Evolutionary conservation across 805 yeast genomes (phyloP).

Genomic region (Suhomyces xylopsoci): DNA sequence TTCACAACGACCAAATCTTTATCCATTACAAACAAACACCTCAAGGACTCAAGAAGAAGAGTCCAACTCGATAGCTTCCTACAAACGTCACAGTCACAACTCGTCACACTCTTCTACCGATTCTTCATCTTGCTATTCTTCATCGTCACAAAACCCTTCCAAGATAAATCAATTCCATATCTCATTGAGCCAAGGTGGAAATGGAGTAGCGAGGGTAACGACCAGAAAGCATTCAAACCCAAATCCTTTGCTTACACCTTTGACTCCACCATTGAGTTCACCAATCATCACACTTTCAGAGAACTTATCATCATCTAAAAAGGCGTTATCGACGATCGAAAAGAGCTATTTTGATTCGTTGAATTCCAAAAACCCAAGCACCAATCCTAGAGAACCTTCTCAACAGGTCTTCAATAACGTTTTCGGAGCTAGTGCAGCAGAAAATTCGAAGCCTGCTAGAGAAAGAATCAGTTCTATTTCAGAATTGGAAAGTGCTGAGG

Average conservation of each 20-base stretch:
- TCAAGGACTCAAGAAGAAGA: neutral
- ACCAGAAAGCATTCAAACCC: constrained; percentile 19
- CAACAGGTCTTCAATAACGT: neutral
- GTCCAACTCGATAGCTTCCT: neutral
- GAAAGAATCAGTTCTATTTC: constrained; percentile 15
- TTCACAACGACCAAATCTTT: constrained; percentile 9
- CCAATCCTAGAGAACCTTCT: neutral
- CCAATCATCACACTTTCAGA: constrained; percentile 41
- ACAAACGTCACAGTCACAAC: constrained; percentile 7
- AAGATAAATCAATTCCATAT: neutral
- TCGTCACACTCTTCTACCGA: constrained; percentile 12
- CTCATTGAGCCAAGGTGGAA: neutral
- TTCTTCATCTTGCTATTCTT: constrained; percentile 7
- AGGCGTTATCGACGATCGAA: constrained; percentile 28
- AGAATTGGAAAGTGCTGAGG: constrained; percentile 23
- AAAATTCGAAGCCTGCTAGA: neutral
- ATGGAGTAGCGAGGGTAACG: constrained; percentile 3
- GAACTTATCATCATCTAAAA: constrained; percentile 26
- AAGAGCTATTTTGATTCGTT: constrained; percentile 33
- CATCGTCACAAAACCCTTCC: constrained; percentile 11
- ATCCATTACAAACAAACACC: constrained; percentile 12
- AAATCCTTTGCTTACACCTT: constrained; percentile 21
- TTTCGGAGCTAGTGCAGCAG: neutral
- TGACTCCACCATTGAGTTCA: constrained; percentile 33
- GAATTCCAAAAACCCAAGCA: constrained; percentile 6